Evolutionary conservation across 768 basidiomycete genomes (phyloP), one percentile per base, ranked within the genome.

Genomic region (Hydnomerulius pinastri): DNA sequence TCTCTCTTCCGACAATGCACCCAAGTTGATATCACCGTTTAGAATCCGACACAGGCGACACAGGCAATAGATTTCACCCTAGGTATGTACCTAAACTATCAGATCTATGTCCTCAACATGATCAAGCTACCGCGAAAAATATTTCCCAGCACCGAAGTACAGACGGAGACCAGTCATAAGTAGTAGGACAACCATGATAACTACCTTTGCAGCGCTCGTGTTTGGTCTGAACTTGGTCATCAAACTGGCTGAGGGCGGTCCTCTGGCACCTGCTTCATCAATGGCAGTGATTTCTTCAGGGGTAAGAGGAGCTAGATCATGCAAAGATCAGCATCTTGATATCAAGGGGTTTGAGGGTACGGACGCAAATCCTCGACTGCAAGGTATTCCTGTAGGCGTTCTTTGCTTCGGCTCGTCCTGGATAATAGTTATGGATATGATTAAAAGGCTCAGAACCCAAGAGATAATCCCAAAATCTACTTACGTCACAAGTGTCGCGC

Each of bases 331-430:
- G 24, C 15, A 11, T 27, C 12, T 43, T 0, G 33, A 15, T 8
- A 4, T 0, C 21, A 12, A 15, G 25, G 12, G 18, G 21, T 18
- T 28, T 2, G 43, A 27, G 10, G 24, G 23, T 11, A 69, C 73
- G 33, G 51, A 78, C 77, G 70, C 7, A 84, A 71, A 51, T 91
- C 85, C 3, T 77, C 82, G 6, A 82, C 80, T 2, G 72, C 82
- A 35, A 90, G 71, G 60, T 91, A 91, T 55, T 87, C 81, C 56
- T 82, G 66, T 33, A 91, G 72, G 43, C 82, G 82, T 35, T 80
- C 71, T 51, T 77, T 79, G 46, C 64, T 85, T 1, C 78, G 78
- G 48, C 81, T 84, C 13, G 85, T 88, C 6, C 85, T 86, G 38
- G 6, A 38, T 8, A 21, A 30, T 24, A 33, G 41, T 24, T 24